These are phyloP conservation scores for Acanthamoeba healyi DNA, from an alignment of 208 protist species.

Conservation along the genomic window DNA sequence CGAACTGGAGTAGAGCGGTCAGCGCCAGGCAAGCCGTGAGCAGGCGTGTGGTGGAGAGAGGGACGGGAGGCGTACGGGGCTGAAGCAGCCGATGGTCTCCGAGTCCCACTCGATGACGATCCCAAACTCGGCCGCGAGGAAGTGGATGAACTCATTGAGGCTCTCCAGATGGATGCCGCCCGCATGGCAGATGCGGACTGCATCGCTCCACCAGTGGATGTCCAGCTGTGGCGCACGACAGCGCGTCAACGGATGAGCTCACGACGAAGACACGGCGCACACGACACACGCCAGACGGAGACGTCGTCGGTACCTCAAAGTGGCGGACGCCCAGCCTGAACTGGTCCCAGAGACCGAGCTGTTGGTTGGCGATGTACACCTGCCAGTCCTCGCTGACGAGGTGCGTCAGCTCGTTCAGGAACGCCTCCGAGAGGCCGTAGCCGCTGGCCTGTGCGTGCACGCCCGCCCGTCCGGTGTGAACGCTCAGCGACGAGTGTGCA, in stretches of 20 bases:
- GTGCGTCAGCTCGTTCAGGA: not conserved
- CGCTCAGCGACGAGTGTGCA: not conserved
- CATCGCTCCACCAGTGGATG: conserved; percentile 5
- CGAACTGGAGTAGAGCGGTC: too few relatives aligned
- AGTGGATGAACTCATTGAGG: conserved; percentile 37
- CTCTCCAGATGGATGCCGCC: conserved; percentile 20
- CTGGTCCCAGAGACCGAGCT: conserved; percentile 34
- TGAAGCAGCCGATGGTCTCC: conserved; percentile 53
- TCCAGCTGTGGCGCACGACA: not conserved
- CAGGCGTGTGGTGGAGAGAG: not conserved
- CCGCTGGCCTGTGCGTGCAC: not conserved
- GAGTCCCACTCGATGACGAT: conserved; percentile 42
- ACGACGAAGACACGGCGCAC: not conserved
- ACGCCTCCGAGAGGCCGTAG: conserved; percentile 10
- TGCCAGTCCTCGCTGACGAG: conserved; percentile 7
- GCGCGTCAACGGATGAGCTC: not conserved
- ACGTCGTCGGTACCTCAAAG: conserved; percentile 54
- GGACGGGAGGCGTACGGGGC: not conserved
- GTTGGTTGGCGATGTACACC: conserved; percentile 49
- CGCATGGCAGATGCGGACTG: conserved; percentile 17
- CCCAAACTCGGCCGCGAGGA: not conserved
- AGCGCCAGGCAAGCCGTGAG: not conserved
- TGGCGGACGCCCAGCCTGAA: conserved; percentile 51
- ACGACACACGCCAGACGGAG: not conserved
- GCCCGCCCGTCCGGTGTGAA: not conserved